Conservation (phyloP, 306 rosid species). For the Albizia julibrissin region DNA sequence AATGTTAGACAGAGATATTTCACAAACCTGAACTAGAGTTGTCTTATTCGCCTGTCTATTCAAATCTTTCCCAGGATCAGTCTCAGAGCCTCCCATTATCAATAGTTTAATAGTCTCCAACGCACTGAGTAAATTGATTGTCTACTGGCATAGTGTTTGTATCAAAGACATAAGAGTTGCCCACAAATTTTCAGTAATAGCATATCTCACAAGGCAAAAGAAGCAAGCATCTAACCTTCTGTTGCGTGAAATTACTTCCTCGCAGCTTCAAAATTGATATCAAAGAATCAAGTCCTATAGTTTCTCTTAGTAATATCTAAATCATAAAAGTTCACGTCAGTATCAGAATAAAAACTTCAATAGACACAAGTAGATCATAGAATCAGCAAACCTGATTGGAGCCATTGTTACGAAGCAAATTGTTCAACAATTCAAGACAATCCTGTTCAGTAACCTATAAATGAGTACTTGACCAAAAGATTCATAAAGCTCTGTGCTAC, state of each 20-base stretch:
- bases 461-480: slow-evolving; percentile 39
- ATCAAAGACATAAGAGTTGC: slow-evolving; percentile 48
- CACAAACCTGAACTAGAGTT: slow-evolving; percentile 79
- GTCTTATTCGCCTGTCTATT: slow-evolving; percentile 79
- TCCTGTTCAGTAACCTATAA: slow-evolving; percentile 58
- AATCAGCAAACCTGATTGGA: slow-evolving; percentile 82
- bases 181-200: slow-evolving; percentile 43
- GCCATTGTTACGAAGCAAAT: slow-evolving; percentile 67
- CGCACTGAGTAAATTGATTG: slow-evolving; percentile 84
- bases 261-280: slow-evolving; percentile 75
- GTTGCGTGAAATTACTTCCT: slow-evolving; percentile 83
- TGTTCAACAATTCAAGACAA: slow-evolving; percentile 86
- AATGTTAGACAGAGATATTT: slow-evolving; percentile 2
- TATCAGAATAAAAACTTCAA: slow-evolving; percentile 27
- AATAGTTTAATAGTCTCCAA: slow-evolving; percentile 80
- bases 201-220: slow-evolving; percentile 31
- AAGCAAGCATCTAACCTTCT: slow-evolving; percentile 76
- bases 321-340: slow-evolving; percentile 31
- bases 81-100: slow-evolving; percentile 71
- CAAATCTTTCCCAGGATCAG: slow-evolving; percentile 73
- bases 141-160: slow-evolving; percentile 85
- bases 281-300: slow-evolving; percentile 82
- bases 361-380: slow-evolving; percentile 12
- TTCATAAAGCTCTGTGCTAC: slow-evolving; percentile 16
- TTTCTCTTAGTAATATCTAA: slow-evolving; percentile 88